Conservation (phyloP, 192 early-diverging fungal species). For the Backusella morwellensis region DNA sequence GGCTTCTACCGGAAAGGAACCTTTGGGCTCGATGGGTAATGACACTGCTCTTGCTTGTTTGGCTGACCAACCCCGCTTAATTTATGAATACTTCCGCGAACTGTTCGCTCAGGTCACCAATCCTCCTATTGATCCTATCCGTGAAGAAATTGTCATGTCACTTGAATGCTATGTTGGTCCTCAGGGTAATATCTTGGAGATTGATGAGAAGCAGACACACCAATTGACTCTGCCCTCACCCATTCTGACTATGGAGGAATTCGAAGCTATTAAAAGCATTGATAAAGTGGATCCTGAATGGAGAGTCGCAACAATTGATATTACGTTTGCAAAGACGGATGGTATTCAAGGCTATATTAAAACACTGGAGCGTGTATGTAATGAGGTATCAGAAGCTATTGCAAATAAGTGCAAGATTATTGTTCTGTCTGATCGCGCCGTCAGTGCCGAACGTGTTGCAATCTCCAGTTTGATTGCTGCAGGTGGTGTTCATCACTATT, state of each 20-base stretch:
- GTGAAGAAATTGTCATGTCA: constrained; percentile 98
- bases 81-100: constrained; percentile 98
- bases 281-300: constrained; percentile 65
- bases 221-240: constrained; percentile 84
- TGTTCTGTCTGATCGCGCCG: constrained; percentile 78
- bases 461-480: constrained; percentile 84
- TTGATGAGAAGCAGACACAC: constrained; percentile 76
- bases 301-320: constrained; percentile 84
- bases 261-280: constrained; percentile 77
- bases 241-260: constrained; percentile 80
- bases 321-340: constrained; percentile 75
- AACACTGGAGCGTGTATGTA: constrained; percentile 87
- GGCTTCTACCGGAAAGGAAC: constrained; percentile 88
- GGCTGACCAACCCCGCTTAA: constrained; percentile 80
- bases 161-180: constrained; percentile 95
- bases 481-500: constrained; percentile 92
- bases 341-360: constrained; percentile 77
- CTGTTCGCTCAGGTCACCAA: constrained; percentile 98
- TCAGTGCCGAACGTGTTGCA: constrained; percentile 67
- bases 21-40: constrained; percentile 99
- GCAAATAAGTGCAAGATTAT: constrained; percentile 76
- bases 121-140: constrained; percentile 99
- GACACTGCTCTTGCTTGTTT: constrained; percentile 96
- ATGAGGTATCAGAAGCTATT: constrained; percentile 82
- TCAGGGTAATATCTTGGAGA: constrained; percentile 91